Conservation (phyloP, 2,329 filamentous ascomycete genomes). For the Blastomyces emzantsi region DNA sequence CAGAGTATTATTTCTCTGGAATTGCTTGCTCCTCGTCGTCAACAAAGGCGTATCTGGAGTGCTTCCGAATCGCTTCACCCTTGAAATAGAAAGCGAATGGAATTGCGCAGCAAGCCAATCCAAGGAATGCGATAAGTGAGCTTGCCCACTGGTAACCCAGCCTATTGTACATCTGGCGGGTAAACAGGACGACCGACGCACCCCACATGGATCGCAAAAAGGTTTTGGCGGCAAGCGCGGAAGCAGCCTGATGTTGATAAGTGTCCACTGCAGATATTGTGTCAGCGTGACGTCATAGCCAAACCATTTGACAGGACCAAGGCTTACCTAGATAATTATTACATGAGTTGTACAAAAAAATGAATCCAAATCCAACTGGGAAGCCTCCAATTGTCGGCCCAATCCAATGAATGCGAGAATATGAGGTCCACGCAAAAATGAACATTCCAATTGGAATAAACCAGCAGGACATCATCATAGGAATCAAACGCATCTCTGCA, state of each 20-base stretch:
- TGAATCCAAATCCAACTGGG: constrained; percentile 69
- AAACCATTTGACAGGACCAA: too few species aligned
- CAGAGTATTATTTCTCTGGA: not conserved
- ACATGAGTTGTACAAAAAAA: constrained; percentile 72
- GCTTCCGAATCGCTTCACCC: constrained; percentile 59
- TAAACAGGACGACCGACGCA: constrained; percentile 67
- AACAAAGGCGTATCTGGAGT: constrained; percentile 63
- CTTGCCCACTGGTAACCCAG: constrained; percentile 70
- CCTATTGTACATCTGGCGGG: constrained; percentile 66
- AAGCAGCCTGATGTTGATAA: constrained; percentile 67
- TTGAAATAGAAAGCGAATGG: constrained; percentile 75
- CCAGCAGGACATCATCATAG: constrained; percentile 73
- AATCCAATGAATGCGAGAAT: constrained; percentile 56
- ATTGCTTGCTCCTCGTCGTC: constrained; percentile 33
- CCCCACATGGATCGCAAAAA: constrained; percentile 74
- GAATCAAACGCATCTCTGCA: constrained; percentile 67
- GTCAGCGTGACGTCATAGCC: constrained; percentile 3
- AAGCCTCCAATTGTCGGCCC: constrained; percentile 64
- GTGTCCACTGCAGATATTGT: constrained; percentile 44
- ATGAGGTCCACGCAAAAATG: constrained; percentile 62
- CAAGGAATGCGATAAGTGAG: constrained; percentile 62
- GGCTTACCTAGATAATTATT: constrained; percentile 57
- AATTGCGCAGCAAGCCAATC: constrained; percentile 68
- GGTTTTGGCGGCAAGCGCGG: constrained; percentile 72
- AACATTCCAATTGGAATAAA: constrained; percentile 59